These are phyloP conservation scores for Entomophthora muscae DNA, from an alignment of 371 early-diverging fungal genomes.

Conservation along the genomic window DNA sequence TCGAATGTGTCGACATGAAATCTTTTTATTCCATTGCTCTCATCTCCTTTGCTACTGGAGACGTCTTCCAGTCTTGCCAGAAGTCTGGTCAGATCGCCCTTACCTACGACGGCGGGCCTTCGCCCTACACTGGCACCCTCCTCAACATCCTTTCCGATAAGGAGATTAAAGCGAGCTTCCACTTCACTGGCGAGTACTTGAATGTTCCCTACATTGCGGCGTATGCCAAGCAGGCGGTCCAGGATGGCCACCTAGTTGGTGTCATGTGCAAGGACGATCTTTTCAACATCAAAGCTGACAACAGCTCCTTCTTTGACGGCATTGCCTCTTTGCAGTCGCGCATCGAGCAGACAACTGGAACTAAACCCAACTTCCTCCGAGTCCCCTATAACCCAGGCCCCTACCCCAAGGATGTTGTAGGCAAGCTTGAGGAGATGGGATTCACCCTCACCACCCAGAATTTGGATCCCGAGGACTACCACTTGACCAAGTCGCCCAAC, in stretches of 20 bases:
- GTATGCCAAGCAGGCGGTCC: conserved; percentile 6
- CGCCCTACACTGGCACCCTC: conserved; percentile 6
- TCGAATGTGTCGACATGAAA: too few relatives aligned
- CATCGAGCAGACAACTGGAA: not conserved
- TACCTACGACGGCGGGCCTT: conserved; percentile 6
- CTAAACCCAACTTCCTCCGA: not conserved
- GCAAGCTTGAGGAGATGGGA: not conserved
- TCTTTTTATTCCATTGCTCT: too few relatives aligned
- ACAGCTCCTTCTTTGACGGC: not conserved
- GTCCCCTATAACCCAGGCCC: not conserved
- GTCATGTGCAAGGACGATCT: not conserved
- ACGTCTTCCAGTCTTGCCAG: conserved; percentile 1
- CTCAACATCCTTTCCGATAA: conserved; percentile 6
- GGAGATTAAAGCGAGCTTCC: conserved; percentile 5
- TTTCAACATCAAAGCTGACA: not conserved
- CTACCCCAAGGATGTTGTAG: conserved; percentile 3
- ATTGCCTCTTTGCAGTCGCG: not conserved
- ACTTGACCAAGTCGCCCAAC: not conserved
- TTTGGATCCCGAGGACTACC: conserved; percentile 7
- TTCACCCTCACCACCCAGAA: conserved; percentile 2
- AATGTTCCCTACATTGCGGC: conserved; percentile 7
- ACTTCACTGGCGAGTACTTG: conserved; percentile 3
- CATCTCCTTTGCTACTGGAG: too few relatives aligned
- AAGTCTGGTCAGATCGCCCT: conserved; percentile 4
- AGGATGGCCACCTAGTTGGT: conserved; percentile 6